Evolutionary conservation across 371 early-diverging fungal genomes (phyloP).

Genomic region (Sporodiniella umbellata): DNA sequence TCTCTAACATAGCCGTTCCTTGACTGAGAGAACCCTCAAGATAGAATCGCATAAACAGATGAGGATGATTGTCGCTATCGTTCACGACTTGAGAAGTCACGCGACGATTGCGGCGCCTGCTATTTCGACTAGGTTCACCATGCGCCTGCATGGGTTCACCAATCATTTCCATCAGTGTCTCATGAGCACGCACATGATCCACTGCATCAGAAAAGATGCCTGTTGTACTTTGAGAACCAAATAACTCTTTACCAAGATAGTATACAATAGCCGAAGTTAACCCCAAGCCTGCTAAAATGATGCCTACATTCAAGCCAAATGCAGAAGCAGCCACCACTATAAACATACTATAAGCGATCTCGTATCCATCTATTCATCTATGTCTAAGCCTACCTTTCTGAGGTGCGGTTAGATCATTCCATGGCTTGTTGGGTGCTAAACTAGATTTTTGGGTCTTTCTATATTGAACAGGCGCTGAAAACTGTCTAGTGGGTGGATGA

Average conservation of each 20-base stretch:
- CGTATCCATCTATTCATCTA: too few relatives aligned
- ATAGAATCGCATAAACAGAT: conserved; percentile 51
- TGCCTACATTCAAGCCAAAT: conserved; percentile 34
- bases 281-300: conserved; percentile 35
- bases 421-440: conserved; percentile 23
- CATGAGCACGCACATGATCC: conserved; percentile 31
- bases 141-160: conserved; percentile 43
- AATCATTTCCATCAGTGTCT: conserved; percentile 16
- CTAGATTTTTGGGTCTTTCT: conserved; percentile 3
- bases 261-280: conserved; percentile 35
- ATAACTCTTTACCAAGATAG: conserved; percentile 34
- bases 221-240: conserved; percentile 39
- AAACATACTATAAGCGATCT: background rate
- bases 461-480: conserved; percentile 15
- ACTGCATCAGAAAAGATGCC: conserved; percentile 43
- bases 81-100: conserved; percentile 38
- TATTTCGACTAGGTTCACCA: conserved; percentile 45
- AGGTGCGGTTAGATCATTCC: conserved; percentile 41
- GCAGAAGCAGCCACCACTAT: conserved; percentile 43
- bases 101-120: conserved; percentile 43
- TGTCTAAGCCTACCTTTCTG: conserved; percentile 33
- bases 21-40: conserved; percentile 46
- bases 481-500: background rate
- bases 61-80: conserved; percentile 35
- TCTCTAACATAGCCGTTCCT: conserved; percentile 46